Percentiles rank a stretch among this genome's conserved stretches.
Conservation (phyloP, 257 asterid species). For the Leonotis leonurus region DNA sequence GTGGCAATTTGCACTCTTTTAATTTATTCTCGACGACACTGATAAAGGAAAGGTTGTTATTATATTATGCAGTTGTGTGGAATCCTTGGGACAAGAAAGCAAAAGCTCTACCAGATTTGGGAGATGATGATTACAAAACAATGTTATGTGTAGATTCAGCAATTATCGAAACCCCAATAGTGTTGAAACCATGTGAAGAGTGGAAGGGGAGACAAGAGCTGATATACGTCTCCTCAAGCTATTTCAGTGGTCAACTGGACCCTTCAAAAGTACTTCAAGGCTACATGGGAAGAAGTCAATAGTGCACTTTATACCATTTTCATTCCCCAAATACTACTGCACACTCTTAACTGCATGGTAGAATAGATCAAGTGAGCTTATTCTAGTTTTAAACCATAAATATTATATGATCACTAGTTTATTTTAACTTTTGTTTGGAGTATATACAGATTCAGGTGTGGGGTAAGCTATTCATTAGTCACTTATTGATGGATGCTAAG, state of each 20-base stretch:
- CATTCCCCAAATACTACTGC: too few species aligned
- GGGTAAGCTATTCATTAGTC: too few species aligned
- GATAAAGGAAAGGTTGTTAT: neutral
- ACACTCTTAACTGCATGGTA: too few species aligned
- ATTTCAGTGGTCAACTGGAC: constrained; percentile 75
- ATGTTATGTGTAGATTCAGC: constrained; percentile 73
- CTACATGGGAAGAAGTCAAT: constrained; percentile 22
- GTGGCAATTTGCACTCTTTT: neutral
- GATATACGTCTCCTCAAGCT: constrained; percentile 65
- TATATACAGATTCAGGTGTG: too few species aligned
- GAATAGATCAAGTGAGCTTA: too few species aligned
- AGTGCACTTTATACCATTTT: too few species aligned
- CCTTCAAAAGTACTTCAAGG: constrained; percentile 62
- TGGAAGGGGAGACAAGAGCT: constrained; percentile 74
- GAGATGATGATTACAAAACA: constrained; percentile 53
- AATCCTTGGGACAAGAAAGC: constrained; percentile 85
- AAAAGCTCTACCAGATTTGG: constrained; percentile 58
- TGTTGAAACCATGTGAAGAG: constrained; percentile 59
- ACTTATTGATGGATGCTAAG: too few species aligned
- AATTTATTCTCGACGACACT: neutral
- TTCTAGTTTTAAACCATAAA: too few species aligned
- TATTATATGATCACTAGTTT: too few species aligned
- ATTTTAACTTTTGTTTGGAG: too few species aligned
- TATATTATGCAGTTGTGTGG: constrained; percentile 71
- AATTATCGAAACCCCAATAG: constrained; percentile 45